phyloP scores from a whole-genome alignment of 78 protist species.

The Chrysochromulina tobinii region DNA sequence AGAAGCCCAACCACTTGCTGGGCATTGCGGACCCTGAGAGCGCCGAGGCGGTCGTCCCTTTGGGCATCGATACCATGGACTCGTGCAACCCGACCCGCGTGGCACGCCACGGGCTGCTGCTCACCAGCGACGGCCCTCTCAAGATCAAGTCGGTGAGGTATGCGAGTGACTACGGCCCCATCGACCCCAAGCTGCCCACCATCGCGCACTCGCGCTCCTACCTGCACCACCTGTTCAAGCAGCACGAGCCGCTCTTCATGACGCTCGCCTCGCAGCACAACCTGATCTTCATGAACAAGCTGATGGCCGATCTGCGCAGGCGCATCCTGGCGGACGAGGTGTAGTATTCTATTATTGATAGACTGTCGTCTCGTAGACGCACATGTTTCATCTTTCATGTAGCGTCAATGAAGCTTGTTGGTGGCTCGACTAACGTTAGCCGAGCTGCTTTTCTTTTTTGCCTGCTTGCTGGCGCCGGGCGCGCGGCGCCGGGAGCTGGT shows the following conservation, averaged over 20 bases:
- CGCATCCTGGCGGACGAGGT: constrained; percentile 33
- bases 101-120: constrained; percentile 17
- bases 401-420: too few species aligned
- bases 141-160: background rate
- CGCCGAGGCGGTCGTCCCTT: background rate
- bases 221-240: constrained; percentile 13
- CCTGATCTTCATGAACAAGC: constrained; percentile 23
- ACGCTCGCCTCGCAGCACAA: constrained; percentile 47
- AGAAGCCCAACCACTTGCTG: constrained; percentile 35
- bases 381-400: too few species aligned
- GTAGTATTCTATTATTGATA: background rate
- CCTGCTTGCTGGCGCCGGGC: too few species aligned
- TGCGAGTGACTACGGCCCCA: background rate
- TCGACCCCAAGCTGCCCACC: background rate
- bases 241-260: constrained; percentile 20
- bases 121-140: background rate
- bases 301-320: background rate
- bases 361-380: too few species aligned
- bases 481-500: too few species aligned
- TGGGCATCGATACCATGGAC: constrained; percentile 42
- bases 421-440: too few species aligned
- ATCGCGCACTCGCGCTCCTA: background rate
- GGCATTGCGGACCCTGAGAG: constrained; percentile 29
- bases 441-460: too few species aligned
- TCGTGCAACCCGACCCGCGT: constrained; percentile 40